Conservation (phyloP, 2,329 filamentous ascomycete species). For the Fusarium sp. region DNA sequence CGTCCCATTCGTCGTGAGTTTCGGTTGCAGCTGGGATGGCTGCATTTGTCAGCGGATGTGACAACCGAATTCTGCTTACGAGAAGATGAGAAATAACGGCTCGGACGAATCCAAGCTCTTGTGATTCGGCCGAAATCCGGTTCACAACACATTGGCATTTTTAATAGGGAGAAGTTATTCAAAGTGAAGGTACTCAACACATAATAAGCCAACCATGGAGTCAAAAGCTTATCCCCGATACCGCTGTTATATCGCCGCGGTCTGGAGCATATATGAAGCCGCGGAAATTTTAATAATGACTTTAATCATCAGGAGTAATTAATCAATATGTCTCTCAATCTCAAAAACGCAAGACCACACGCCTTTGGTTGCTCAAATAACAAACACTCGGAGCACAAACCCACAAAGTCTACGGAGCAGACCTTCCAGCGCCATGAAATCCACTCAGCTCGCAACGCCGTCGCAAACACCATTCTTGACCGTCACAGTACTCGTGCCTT, state of each 20-base stretch:
- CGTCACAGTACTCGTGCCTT: conserved; percentile 20
- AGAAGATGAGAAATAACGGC: not conserved
- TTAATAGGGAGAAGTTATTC: no score
- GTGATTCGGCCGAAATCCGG: not conserved
- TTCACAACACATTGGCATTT: no score
- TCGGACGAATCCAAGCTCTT: not conserved
- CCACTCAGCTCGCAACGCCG: not conserved
- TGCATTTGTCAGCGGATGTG: not conserved
- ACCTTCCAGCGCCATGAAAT: conserved; percentile 3
- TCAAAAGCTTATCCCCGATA: no score
- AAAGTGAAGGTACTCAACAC: no score
- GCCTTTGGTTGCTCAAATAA: not conserved
- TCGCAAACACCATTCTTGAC: conserved; percentile 9
- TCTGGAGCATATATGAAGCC: no score
- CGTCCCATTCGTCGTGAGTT: not conserved
- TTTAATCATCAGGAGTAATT: no score
- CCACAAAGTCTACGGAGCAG: not conserved
- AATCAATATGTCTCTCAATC: not conserved
- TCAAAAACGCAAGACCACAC: not conserved
- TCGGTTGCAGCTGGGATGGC: not conserved
- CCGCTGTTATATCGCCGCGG: no score
- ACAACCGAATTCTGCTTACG: not conserved
- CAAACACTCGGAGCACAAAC: not conserved
- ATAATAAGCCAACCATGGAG: no score
- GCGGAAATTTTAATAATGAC: no score